Conservation (phyloP, 441 rosid genomes). For the Brassica hybrid region DNA sequence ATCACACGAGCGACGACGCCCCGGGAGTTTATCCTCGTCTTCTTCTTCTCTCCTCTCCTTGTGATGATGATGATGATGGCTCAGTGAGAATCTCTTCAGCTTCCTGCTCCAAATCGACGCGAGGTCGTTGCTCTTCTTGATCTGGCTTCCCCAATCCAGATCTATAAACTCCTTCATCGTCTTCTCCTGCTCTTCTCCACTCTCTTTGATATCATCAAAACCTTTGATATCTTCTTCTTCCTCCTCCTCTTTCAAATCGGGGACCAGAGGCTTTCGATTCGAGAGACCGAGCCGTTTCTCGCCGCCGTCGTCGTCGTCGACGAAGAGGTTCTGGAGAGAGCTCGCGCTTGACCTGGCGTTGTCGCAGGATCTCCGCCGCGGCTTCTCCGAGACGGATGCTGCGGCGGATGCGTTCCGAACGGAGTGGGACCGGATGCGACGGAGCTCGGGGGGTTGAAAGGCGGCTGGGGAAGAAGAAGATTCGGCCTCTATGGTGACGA, state of each 20-base stretch:
- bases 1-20: slow-evolving; percentile 63
- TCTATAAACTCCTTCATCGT: slow-evolving; percentile 79
- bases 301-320: slow-evolving; percentile 42
- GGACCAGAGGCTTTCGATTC: slow-evolving; percentile 23
- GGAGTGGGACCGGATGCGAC: slow-evolving; percentile 61
- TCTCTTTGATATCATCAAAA: slow-evolving; percentile 13
- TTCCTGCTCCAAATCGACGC: slow-evolving; percentile 61
- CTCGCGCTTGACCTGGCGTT: slow-evolving; percentile 40
- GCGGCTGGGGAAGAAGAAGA: slow-evolving; percentile 40
- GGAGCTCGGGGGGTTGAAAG: slow-evolving; percentile 45
- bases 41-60: slow-evolving; percentile 34
- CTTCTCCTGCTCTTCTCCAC: slow-evolving; percentile 47
- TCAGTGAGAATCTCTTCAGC: slow-evolving; percentile 52
- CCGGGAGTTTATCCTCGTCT: slow-evolving; percentile 21
- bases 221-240: slow-evolving; percentile 40
- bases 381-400: slow-evolving; percentile 26
- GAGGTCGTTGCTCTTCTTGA: slow-evolving; percentile 46
- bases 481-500: slow-evolving; percentile 51
- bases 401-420: slow-evolving; percentile 35
- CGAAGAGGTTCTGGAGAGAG: slow-evolving; percentile 52
- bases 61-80: slow-evolving; percentile 44
- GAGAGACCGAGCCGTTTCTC: background rate
- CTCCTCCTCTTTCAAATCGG: slow-evolving; percentile 43
- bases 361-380: slow-evolving; percentile 47
- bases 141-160: slow-evolving; percentile 54